These are phyloP conservation scores for Lactuca saligna DNA, from an alignment of 129 eudicot genomes.

Conservation along the genomic window DNA sequence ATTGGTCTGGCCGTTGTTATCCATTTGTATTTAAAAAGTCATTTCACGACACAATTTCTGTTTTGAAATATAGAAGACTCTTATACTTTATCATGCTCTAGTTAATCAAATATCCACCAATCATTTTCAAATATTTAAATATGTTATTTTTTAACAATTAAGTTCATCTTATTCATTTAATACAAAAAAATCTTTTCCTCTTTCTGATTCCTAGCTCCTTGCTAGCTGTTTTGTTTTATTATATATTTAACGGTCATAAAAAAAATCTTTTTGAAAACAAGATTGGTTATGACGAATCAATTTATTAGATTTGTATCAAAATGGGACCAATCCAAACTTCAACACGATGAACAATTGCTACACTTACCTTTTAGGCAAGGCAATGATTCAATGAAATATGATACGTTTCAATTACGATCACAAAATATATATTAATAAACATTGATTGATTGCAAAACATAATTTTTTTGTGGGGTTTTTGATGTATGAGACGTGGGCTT, in stretches of 20 bases:
- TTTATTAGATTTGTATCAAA: not conserved
- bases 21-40: too few species aligned
- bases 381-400: constrained; percentile 29
- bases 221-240: too few species aligned
- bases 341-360: constrained; percentile 17
- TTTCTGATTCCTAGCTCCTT: too few species aligned
- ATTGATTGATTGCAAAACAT: not conserved
- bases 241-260: not conserved
- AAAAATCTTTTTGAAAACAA: not conserved
- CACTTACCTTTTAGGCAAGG: constrained; percentile 31
- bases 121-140: too few species aligned
- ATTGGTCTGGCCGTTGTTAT: too few species aligned
- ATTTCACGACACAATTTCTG: too few species aligned
- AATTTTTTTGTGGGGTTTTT: not conserved
- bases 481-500: not conserved
- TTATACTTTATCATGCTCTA: too few species aligned
- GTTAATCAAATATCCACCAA: too few species aligned
- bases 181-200: not conserved
- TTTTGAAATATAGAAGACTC: too few species aligned
- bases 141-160: not conserved
- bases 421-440: not conserved
- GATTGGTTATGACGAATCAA: constrained; percentile 8
- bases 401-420: constrained; percentile 25
- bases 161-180: not conserved
- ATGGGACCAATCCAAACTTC: constrained; percentile 11